These are phyloP conservation scores for Solanum neorickii DNA, from an alignment of 257 asterid genomes.

Conservation along the genomic window DNA sequence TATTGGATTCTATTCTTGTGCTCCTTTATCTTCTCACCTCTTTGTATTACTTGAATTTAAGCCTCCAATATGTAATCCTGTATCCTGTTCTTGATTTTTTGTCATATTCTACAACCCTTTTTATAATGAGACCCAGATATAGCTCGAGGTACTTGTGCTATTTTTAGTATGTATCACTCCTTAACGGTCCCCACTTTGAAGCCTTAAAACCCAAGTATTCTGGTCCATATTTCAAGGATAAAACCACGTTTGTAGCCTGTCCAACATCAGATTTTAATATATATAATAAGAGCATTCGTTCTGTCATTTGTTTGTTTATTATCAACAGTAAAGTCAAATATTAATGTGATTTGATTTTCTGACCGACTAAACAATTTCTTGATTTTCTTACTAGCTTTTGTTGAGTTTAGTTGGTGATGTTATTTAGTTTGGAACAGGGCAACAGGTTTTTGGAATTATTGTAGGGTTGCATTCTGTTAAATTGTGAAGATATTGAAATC, in stretches of 20 bases:
- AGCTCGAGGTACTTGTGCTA: not conserved
- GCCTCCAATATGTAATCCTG: not conserved
- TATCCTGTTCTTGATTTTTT: no score
- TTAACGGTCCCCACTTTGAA: not conserved
- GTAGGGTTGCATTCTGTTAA: constrained; percentile 6
- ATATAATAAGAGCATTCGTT: not conserved
- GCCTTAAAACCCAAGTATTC: not conserved
- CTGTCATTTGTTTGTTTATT: not conserved
- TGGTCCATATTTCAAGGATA: not conserved
- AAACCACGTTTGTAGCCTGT: not conserved
- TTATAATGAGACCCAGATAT: not conserved
- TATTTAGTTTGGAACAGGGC: not conserved
- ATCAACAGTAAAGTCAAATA: not conserved
- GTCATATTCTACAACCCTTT: not conserved
- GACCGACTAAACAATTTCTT: not conserved
- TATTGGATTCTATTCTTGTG: not conserved
- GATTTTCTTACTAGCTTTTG: not conserved
- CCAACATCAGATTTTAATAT: no score
- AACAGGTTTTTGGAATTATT: constrained; percentile 12
- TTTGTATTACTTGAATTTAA: not conserved
- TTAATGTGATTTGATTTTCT: not conserved
- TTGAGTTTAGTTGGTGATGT: not conserved
- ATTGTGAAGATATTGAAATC: constrained; percentile 21
- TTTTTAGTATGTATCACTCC: not conserved
- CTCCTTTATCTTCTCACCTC: not conserved